Conservation (phyloP, 768 basidiomycete genomes). For the Psilocybe tampanensis region DNA sequence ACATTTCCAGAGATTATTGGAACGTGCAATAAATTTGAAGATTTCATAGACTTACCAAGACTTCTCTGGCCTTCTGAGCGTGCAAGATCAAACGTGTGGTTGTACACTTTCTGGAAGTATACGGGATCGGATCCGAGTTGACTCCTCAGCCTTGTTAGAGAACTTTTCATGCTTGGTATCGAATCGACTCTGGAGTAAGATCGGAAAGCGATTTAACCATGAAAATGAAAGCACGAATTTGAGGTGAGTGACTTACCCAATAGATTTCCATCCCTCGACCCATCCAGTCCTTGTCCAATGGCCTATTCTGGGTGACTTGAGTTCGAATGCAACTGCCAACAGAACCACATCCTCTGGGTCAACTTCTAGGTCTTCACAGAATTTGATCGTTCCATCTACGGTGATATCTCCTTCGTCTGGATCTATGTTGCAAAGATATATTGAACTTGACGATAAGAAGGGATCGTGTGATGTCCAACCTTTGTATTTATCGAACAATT, state of each 20-base stretch:
- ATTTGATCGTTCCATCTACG: slow-evolving; percentile 77
- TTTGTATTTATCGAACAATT: slow-evolving; percentile 71
- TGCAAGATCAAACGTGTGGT: slow-evolving; percentile 80
- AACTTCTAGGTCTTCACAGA: slow-evolving; percentile 71
- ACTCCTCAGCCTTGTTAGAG: slow-evolving; percentile 55
- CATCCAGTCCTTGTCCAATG: slow-evolving; percentile 73
- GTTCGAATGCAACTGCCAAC: slow-evolving; percentile 78
- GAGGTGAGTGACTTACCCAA: slow-evolving; percentile 53
- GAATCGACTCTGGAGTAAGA: slow-evolving; percentile 58
- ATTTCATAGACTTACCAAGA: slow-evolving; percentile 51
- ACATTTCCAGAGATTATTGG: neutral
- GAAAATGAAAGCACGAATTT: neutral
- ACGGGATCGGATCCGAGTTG: slow-evolving; percentile 63
- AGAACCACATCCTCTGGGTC: slow-evolving; percentile 83
- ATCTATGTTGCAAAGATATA: slow-evolving; percentile 38
- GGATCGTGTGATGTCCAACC: slow-evolving; percentile 37
- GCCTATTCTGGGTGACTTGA: slow-evolving; percentile 75
- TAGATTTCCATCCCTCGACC: slow-evolving; percentile 78
- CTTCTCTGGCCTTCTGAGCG: slow-evolving; percentile 77
- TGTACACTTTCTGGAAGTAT: slow-evolving; percentile 82
- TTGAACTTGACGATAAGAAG: neutral
- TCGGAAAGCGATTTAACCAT: neutral
- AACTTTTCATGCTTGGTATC: slow-evolving; percentile 57
- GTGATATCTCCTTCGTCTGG: slow-evolving; percentile 63
- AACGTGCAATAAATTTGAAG: neutral